A percentile compares a stretch with the other conserved stretches of the same genome.
phyloP scores from a whole-genome alignment of 257 asterid species.

The Verbascum thapsus region DNA sequence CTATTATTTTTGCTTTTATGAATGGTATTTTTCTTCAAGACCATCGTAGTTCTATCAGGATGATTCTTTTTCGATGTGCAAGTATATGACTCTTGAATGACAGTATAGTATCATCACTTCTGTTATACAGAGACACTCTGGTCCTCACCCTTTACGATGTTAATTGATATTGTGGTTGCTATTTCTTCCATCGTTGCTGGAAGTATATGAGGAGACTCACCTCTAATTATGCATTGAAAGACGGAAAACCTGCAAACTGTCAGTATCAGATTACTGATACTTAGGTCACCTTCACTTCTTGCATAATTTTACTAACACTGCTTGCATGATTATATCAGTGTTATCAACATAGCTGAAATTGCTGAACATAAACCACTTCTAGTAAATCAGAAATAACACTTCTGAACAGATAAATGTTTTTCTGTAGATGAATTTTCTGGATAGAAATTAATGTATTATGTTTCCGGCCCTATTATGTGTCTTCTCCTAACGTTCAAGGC shows the following conservation, averaged over 20 bases:
- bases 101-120: conserved; percentile 1
- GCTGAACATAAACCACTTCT: background rate
- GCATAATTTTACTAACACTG: background rate
- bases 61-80: background rate
- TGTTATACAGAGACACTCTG: background rate
- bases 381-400: conserved; percentile 4
- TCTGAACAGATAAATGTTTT: conserved; percentile 4
- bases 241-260: background rate
- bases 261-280: background rate
- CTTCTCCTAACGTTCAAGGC: background rate
- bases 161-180: conserved; percentile 2
- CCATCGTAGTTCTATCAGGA: conserved; percentile 7
- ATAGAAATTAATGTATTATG: background rate
- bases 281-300: too few relatives aligned
- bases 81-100: conserved; percentile 15
- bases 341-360: background rate
- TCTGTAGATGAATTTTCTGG: background rate
- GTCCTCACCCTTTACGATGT: conserved; percentile 11
- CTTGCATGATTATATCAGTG: conserved; percentile 4
- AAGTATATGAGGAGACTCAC: background rate
- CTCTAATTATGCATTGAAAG: conserved; percentile 2
- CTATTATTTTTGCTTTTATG: conserved; percentile 20
- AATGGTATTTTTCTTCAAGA: conserved; percentile 17
- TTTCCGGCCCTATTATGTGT: conserved; percentile 2
- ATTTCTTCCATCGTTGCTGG: background rate